Evolutionary conservation across 2,329 filamentous ascomycete species (phyloP).

Genomic region (Nothophoma quercina): DNA sequence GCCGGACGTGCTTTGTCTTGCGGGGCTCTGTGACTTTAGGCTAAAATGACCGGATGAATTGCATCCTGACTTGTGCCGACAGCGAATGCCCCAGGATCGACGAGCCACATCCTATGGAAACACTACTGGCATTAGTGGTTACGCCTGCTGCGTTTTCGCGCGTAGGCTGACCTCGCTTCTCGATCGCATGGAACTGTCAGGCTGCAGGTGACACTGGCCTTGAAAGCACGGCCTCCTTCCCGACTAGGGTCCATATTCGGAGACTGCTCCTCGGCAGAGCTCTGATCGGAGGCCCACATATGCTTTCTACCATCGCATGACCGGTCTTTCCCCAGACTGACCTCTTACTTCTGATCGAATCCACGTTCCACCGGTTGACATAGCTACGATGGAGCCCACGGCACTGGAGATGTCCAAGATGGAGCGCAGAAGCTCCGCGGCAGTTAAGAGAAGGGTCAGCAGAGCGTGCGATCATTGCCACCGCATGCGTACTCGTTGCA

Average conservation of each 20-base stretch:
- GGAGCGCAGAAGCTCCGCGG: slow-evolving; percentile 58
- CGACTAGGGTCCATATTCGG: slow-evolving; percentile 39
- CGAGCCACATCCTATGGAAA: slow-evolving; percentile 33
- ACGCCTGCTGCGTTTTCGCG: slow-evolving; percentile 41
- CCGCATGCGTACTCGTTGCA: slow-evolving; percentile 91
- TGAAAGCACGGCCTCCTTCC: slow-evolving; percentile 27
- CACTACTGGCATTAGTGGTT: slow-evolving; percentile 38
- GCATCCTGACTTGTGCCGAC: slow-evolving; percentile 14
- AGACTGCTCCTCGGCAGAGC: slow-evolving; percentile 40
- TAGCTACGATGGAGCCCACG: slow-evolving; percentile 37
- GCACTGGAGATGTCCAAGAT: slow-evolving; percentile 37
- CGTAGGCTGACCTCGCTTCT: slow-evolving; percentile 48
- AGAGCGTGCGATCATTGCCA: slow-evolving; percentile 96
- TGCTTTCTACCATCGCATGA: slow-evolving; percentile 48
- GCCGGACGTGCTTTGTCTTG: slow-evolving; percentile 7
- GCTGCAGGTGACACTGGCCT: slow-evolving; percentile 45
- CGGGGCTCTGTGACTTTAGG: slow-evolving; percentile 19
- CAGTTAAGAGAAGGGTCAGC: slow-evolving; percentile 85
- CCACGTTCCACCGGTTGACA: slow-evolving; percentile 23
- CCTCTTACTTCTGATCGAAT: slow-evolving; percentile 19
- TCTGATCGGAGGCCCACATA: slow-evolving; percentile 45
- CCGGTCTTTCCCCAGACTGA: slow-evolving; percentile 36
- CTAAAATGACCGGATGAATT: slow-evolving; percentile 25
- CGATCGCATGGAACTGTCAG: slow-evolving; percentile 50
- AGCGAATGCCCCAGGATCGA: slow-evolving; percentile 32